These are phyloP conservation scores for Pseudogymnoascus sp. DNA, from an alignment of 2,329 filamentous ascomycete species.

Conservation along the genomic window DNA sequence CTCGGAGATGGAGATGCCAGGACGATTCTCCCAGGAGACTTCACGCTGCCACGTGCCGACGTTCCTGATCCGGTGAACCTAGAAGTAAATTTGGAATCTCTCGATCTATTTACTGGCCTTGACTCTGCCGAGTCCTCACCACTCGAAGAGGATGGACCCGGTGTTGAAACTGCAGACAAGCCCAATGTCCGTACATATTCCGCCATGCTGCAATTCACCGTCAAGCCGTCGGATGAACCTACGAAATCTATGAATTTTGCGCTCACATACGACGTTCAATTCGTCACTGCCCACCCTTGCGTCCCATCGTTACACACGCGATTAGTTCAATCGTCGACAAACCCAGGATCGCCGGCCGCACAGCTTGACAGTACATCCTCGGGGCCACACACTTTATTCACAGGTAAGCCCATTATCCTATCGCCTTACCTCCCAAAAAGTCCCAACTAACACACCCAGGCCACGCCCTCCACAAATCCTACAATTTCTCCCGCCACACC, in stretches of 20 bases:
- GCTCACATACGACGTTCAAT: slow-evolving; percentile 53
- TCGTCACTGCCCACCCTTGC: slow-evolving; percentile 62
- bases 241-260: slow-evolving; percentile 27
- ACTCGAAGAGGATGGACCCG: slow-evolving; percentile 13
- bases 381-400: slow-evolving; percentile 25
- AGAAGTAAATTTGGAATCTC: slow-evolving; percentile 42
- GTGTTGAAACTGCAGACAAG: slow-evolving; percentile 13
- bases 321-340: slow-evolving; percentile 53
- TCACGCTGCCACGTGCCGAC: slow-evolving; percentile 54
- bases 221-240: slow-evolving; percentile 18
- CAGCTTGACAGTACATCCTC: slow-evolving; percentile 28
- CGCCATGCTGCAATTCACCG: slow-evolving; percentile 26
- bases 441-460: slow-evolving; percentile 32
- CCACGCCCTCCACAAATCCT: slow-evolving; percentile 58
- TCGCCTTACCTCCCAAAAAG: not conserved
- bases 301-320: slow-evolving; percentile 50
- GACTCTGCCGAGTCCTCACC: not conserved
- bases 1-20: slow-evolving; percentile 50
- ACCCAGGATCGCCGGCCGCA: slow-evolving; percentile 52
- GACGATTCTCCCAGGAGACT: slow-evolving; percentile 53
- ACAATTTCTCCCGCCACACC: slow-evolving; percentile 53
- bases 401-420: slow-evolving; percentile 32
- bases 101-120: slow-evolving; percentile 39
- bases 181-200: slow-evolving; percentile 26
- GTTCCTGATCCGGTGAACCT: slow-evolving; percentile 40